Evolutionary conservation across 805 yeast genomes (phyloP).

Genomic region (Barnettozyma wickerhamii): DNA sequence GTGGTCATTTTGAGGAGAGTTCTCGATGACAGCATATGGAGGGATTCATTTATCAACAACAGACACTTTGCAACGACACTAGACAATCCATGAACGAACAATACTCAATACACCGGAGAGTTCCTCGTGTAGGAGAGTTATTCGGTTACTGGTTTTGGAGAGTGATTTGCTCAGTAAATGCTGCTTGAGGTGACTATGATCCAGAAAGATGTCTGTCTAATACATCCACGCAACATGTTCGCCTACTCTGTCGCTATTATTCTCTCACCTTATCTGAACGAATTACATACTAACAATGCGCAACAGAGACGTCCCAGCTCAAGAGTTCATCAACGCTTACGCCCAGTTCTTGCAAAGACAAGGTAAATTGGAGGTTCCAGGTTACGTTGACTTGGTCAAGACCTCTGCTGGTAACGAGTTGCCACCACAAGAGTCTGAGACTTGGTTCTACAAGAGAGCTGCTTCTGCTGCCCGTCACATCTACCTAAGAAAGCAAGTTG

Average conservation of each 20-base stretch:
- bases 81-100: too few species aligned
- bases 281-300: constrained; percentile 24
- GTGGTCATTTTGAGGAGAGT: too few species aligned
- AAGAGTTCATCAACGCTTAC: constrained; percentile 98
- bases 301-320: constrained; percentile 99
- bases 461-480: constrained; percentile 99
- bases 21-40: too few species aligned
- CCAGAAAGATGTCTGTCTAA: too few species aligned
- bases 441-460: constrained; percentile 99
- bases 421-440: constrained; percentile 99
- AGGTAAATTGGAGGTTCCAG: constrained; percentile 99
- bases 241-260: constrained; percentile 10
- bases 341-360: constrained; percentile 99
- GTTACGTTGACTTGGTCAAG: constrained; percentile 99
- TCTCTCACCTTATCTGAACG: background rate
- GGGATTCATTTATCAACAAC: too few species aligned
- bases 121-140: too few species aligned
- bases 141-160: too few species aligned
- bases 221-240: background rate
- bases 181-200: too few species aligned
- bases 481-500: constrained; percentile 98
- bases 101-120: too few species aligned
- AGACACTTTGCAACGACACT: too few species aligned
- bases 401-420: constrained; percentile 98
- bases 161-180: too few species aligned